These are phyloP conservation scores for Cynara cardunculus DNA, from an alignment of 129 eudicot species.

Conservation along the genomic window DNA sequence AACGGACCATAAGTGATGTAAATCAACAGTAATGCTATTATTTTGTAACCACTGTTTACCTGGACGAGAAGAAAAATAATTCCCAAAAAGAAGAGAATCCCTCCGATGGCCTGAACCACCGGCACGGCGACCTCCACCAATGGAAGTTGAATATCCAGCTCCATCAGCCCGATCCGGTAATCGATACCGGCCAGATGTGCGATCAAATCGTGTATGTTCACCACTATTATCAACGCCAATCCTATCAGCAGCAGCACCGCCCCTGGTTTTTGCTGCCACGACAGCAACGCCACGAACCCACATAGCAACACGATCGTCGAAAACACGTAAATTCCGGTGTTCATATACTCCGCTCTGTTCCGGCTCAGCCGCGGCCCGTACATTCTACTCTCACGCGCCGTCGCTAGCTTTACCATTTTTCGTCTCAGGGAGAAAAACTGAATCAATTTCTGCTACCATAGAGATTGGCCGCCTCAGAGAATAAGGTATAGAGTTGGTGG, in stretches of 20 bases:
- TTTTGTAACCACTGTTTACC: slow-evolving; percentile 30
- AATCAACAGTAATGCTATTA: no score
- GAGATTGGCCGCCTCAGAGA: background rate
- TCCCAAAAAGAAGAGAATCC: slow-evolving; percentile 45
- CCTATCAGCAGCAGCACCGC: slow-evolving; percentile 55
- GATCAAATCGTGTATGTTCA: slow-evolving; percentile 70
- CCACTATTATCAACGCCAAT: slow-evolving; percentile 29
- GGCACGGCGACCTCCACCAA: slow-evolving; percentile 80
- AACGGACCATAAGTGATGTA: no score
- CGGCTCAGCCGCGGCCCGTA: slow-evolving; percentile 71
- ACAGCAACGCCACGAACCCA: slow-evolving; percentile 58
- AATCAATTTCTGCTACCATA: background rate
- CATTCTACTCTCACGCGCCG: slow-evolving; percentile 73
- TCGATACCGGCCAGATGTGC: slow-evolving; percentile 89
- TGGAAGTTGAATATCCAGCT: slow-evolving; percentile 60
- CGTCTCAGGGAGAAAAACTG: background rate
- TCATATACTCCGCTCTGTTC: slow-evolving; percentile 72
- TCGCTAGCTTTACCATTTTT: slow-evolving; percentile 84
- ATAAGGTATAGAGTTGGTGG: background rate
- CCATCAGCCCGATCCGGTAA: slow-evolving; percentile 51
- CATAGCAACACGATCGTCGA: slow-evolving; percentile 52
- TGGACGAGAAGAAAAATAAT: slow-evolving; percentile 64
- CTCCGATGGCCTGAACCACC: slow-evolving; percentile 55
- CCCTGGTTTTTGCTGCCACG: slow-evolving; percentile 52
- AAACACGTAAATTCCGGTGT: slow-evolving; percentile 74